These are phyloP conservation scores for Fraxinus cuspidata DNA, from an alignment of 257 asterid genomes.

Conservation along the genomic window DNA sequence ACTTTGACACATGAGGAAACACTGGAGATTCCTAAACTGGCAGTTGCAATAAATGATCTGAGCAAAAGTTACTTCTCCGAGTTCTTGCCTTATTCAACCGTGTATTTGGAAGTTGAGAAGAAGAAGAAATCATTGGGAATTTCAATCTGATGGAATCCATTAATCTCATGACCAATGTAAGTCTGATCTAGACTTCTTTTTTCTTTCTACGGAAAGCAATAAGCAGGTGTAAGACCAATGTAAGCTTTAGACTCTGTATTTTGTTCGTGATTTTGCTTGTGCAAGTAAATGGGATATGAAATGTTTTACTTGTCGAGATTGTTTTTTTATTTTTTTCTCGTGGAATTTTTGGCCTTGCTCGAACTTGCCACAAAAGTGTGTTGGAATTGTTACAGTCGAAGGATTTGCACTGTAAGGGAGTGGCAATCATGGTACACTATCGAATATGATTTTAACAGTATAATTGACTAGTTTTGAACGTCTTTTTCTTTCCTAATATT, in stretches of 20 bases:
- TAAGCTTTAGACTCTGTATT: background rate
- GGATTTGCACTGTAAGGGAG: background rate
- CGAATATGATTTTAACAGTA: background rate
- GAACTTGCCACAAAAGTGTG: background rate
- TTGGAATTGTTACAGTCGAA: background rate
- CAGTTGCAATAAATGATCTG: slow-evolving; percentile 82
- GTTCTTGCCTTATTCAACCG: slow-evolving; percentile 87
- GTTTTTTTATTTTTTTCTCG: background rate
- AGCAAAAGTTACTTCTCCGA: slow-evolving; percentile 71
- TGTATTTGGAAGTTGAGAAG: slow-evolving; percentile 95
- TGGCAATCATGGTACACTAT: background rate
- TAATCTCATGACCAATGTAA: background rate
- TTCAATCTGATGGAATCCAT: slow-evolving; percentile 46
- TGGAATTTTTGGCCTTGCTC: background rate
- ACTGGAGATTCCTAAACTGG: slow-evolving; percentile 83
- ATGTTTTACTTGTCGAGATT: background rate
- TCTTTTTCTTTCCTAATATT: background rate
- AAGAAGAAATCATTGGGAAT: slow-evolving; percentile 76
- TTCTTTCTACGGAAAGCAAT: background rate
- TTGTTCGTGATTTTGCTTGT: background rate
- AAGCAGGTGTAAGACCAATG: background rate
- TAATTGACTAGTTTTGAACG: background rate
- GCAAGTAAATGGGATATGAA: background rate
- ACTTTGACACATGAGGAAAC: slow-evolving; percentile 82
- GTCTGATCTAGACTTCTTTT: background rate